phyloP scores from a whole-genome alignment of 257 asterid genomes.

The Buddleja alternifolia region DNA sequence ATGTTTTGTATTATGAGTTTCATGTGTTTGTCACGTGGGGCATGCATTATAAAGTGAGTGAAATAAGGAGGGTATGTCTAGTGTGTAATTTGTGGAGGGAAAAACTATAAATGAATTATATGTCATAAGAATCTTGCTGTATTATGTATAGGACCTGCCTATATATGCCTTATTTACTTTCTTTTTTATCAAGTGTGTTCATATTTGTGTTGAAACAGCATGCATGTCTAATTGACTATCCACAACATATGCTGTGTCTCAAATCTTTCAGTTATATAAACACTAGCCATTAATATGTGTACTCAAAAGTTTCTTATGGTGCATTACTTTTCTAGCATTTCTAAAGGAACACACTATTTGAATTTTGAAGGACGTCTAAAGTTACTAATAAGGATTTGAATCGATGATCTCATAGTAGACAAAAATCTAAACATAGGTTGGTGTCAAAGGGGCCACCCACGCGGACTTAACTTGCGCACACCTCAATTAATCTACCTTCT shows the following conservation, averaged over 20 bases:
- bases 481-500: too few species aligned
- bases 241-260: not conserved
- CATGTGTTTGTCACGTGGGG: slow-evolving; percentile 66
- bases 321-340: not conserved
- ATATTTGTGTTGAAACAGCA: slow-evolving; percentile 23
- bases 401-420: too few species aligned
- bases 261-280: not conserved
- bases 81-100: slow-evolving; percentile 43
- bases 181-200: slow-evolving; percentile 29
- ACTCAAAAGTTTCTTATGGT: not conserved
- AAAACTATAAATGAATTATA: slow-evolving; percentile 25
- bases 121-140: slow-evolving; percentile 23
- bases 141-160: too few species aligned
- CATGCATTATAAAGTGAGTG: slow-evolving; percentile 43
- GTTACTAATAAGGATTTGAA: too few species aligned
- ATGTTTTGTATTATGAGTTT: slow-evolving; percentile 42
- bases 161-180: too few species aligned
- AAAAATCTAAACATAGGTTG: too few species aligned
- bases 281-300: not conserved
- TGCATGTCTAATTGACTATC: not conserved
- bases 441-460: too few species aligned
- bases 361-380: too few species aligned
- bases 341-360: not conserved
- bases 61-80: slow-evolving; percentile 33
- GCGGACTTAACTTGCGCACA: too few species aligned